These are phyloP conservation scores for Apiosordaria backusii DNA, from an alignment of 495 filamentous ascomycete species.

Conservation along the genomic window DNA sequence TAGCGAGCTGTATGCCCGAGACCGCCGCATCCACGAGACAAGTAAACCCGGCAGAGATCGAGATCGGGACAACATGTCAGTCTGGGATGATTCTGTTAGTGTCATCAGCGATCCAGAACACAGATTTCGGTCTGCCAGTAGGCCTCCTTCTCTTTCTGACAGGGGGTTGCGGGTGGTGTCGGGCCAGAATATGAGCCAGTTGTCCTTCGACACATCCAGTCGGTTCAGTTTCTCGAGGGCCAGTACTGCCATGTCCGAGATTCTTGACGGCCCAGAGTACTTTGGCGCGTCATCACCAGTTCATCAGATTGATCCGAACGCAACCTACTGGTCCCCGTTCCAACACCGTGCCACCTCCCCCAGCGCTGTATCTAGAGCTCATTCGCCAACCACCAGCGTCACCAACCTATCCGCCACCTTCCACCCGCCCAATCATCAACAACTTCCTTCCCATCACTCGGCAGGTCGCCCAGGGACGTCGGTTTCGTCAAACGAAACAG, in stretches of 20 bases:
- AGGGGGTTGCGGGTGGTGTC: conserved; percentile 54
- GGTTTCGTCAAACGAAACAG: conserved; percentile 57
- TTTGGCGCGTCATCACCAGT: conserved; percentile 65
- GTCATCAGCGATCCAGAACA: conserved; percentile 51
- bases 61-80: conserved; percentile 36
- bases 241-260: conserved; percentile 56
- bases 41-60: conserved; percentile 44
- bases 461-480: conserved; percentile 50
- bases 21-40: conserved; percentile 72
- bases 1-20: conserved; percentile 79
- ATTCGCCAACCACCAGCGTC: conserved; percentile 54
- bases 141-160: conserved; percentile 34
- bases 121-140: conserved; percentile 36
- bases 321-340: conserved; percentile 87
- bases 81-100: conserved; percentile 53
- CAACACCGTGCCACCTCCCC: conserved; percentile 59
- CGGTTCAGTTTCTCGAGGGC: conserved; percentile 57
- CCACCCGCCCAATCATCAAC: conserved; percentile 37
- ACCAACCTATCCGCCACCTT: conserved; percentile 49
- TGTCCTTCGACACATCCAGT: conserved; percentile 62
- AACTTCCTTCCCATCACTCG: conserved; percentile 39
- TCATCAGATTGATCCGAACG: conserved; percentile 70
- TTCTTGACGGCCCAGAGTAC: conserved; percentile 67
- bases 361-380: conserved; percentile 54
- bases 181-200: conserved; percentile 55